Conservation (phyloP, 176 grass and related monocot genomes). For the Triticum turgidum region DNA sequence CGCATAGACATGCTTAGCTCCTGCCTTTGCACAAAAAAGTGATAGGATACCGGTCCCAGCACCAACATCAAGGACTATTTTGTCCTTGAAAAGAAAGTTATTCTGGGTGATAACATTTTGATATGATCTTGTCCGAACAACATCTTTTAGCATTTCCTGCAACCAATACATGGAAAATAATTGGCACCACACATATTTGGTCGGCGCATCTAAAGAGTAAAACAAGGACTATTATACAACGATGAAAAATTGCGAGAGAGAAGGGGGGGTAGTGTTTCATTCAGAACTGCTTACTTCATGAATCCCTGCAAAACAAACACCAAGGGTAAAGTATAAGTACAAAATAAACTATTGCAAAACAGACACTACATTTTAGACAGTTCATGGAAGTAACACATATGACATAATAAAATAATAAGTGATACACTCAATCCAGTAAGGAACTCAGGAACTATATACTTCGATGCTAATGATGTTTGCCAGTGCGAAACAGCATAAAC, state of each 20-base stretch:
- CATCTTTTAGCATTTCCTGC: constrained; percentile 99
- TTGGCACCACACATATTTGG: neutral
- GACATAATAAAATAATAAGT: neutral
- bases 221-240: neutral
- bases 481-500: neutral
- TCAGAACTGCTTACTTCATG: constrained; percentile 80
- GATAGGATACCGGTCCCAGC: constrained; percentile 95
- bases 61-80: constrained; percentile 93
- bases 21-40: constrained; percentile 95
- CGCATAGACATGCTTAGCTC: constrained; percentile 98
- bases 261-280: neutral
- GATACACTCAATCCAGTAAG: neutral
- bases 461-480: neutral
- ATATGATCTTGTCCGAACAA: constrained; percentile 79
- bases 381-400: neutral
- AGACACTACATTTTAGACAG: neutral
- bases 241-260: neutral
- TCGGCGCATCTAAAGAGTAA: neutral
- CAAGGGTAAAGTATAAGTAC: constrained; percentile 12
- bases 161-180: constrained; percentile 14
- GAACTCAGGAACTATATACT: neutral
- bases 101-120: constrained; percentile 94
- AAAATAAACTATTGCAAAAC: neutral
- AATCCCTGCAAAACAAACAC: constrained; percentile 73
- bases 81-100: constrained; percentile 88